Percentiles rank a stretch among this genome's conserved stretches.
phyloP scores from a whole-genome alignment of 75 land plant genomes.

The Azolla pinnata region DNA sequence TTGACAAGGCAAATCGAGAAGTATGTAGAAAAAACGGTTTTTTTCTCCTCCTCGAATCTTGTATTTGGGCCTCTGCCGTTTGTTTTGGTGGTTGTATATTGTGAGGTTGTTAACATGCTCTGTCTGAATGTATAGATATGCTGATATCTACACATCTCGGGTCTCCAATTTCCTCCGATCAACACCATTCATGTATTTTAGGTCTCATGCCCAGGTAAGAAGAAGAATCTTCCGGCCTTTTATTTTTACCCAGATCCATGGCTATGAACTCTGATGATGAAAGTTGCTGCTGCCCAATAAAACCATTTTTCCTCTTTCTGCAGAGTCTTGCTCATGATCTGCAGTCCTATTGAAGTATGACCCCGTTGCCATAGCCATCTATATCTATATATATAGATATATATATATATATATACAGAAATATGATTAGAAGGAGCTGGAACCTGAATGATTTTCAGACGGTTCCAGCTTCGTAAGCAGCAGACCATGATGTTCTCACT shows the following conservation, averaged over 20 bases:
- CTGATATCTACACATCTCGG: slow-evolving; percentile 92
- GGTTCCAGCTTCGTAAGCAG: too few relatives aligned
- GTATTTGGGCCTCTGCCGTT: not conserved
- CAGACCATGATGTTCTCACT: too few relatives aligned
- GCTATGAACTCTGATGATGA: slow-evolving; percentile 42
- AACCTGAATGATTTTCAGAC: too few relatives aligned
- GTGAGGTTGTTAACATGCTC: not conserved
- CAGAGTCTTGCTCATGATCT: slow-evolving; percentile 58
- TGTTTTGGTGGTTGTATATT: not conserved
- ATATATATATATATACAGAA: too few relatives aligned
- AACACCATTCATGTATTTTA: slow-evolving; percentile 95
- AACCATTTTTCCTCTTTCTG: slow-evolving; percentile 5
- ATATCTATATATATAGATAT: too few relatives aligned
- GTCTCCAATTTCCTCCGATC: slow-evolving; percentile 88
- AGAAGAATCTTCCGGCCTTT: not conserved
- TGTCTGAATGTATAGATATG: slow-evolving; percentile 54
- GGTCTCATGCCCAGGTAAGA: slow-evolving; percentile 85
- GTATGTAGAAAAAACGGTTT: slow-evolving; percentile 26
- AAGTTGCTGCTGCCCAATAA: not conserved
- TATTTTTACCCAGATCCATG: slow-evolving; percentile 34
- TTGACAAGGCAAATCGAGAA: slow-evolving; percentile 95
- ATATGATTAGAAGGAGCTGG: too few relatives aligned
- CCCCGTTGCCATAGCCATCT: too few relatives aligned
- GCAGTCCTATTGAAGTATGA: slow-evolving; percentile 20
- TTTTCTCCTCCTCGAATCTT: not conserved